Conservation (phyloP, 1,139 yeast genomes). For the Hyphopichia pseudoburtonii region DNA sequence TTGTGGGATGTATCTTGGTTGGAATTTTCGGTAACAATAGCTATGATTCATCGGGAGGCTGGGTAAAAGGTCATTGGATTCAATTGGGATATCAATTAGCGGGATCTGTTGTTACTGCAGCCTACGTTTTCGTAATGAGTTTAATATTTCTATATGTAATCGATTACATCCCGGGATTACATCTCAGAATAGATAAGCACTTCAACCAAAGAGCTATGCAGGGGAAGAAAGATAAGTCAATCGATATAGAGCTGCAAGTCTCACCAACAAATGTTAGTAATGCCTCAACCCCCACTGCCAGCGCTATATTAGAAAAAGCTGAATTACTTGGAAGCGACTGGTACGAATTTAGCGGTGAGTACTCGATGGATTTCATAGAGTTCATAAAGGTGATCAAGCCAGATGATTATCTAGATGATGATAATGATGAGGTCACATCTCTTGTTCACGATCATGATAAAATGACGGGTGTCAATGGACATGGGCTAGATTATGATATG, state of each 20-base stretch:
- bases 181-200: constrained; percentile 45
- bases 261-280: constrained; percentile 14
- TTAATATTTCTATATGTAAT: constrained; percentile 40
- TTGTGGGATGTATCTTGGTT: constrained; percentile 42
- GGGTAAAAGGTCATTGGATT: constrained; percentile 47
- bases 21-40: constrained; percentile 40
- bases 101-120: constrained; percentile 42
- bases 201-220: constrained; percentile 36
- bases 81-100: constrained; percentile 51
- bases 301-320: constrained; percentile 23
- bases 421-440: constrained; percentile 8
- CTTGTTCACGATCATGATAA: constrained; percentile 5
- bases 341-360: constrained; percentile 55
- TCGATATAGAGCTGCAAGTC: constrained; percentile 20
- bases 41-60: constrained; percentile 44
- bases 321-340: constrained; percentile 53
- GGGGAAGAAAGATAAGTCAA: constrained; percentile 7
- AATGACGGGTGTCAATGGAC: constrained; percentile 7
- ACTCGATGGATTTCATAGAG: constrained; percentile 48
- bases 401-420: constrained; percentile 34
- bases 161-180: constrained; percentile 47
- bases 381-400: constrained; percentile 45
- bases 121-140: constrained; percentile 38
- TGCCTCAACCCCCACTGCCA: constrained; percentile 2
- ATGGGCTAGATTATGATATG: constrained; percentile 18